Percentiles rank a stretch among this genome's conserved stretches.
These are phyloP conservation scores for Sporothrix pseudoabietina DNA, from an alignment of 2,329 filamentous ascomycete species.

Conservation along the genomic window DNA sequence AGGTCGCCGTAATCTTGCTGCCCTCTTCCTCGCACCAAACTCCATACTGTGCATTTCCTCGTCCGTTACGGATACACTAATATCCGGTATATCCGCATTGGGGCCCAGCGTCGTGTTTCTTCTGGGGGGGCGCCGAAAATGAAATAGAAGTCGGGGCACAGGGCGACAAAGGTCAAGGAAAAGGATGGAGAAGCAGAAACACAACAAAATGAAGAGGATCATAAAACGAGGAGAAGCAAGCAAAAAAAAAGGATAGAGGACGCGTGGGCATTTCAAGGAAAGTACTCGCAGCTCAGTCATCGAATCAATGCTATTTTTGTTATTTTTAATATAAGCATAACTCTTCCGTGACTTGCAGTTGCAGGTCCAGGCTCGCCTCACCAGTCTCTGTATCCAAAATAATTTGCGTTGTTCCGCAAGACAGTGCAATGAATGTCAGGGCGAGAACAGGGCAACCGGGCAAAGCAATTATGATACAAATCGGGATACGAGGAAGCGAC, in stretches of 20 bases:
- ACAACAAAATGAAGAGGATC: conserved; percentile 1
- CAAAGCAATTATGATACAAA: neutral
- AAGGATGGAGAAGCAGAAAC: neutral
- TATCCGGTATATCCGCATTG: conserved; percentile 1
- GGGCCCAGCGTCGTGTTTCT: neutral
- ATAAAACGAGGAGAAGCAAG: neutral
- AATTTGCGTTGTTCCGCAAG: neutral
- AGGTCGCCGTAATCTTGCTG: neutral
- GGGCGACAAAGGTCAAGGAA: neutral
- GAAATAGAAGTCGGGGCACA: neutral
- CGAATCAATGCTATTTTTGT: neutral
- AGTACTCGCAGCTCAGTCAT: neutral
- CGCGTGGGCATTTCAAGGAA: neutral
- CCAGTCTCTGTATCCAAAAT: neutral
- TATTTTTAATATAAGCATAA: conserved; percentile 13
- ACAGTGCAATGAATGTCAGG: neutral
- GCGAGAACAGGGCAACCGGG: neutral
- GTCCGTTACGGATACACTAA: neutral
- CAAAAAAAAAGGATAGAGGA: neutral
- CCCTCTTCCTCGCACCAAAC: neutral
- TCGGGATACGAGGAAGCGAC: conserved; percentile 6
- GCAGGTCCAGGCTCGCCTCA: neutral
- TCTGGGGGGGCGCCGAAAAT: neutral
- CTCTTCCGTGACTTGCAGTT: neutral
- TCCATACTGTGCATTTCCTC: too few species aligned